Base-by-base conservation (phyloP, 2,329 filamentous ascomycete species). In the Arthrobotrys iridis region DNA sequence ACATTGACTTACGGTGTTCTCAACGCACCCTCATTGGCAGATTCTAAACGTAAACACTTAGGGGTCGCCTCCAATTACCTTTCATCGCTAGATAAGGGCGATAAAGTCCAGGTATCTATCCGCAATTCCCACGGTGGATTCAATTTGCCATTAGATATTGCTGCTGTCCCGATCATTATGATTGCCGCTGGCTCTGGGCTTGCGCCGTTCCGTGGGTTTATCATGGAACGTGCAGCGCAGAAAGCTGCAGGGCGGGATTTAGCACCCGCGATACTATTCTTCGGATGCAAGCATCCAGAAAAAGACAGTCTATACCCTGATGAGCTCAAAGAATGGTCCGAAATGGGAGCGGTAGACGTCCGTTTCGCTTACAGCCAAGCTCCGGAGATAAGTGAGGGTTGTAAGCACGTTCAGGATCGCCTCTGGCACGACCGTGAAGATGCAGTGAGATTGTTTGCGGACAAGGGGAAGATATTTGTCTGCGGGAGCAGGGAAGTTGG, bases 1-100 rank as follows among this genome's bases (percentile, higher is more conserved):
- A 89, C 89, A 0, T 85, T 93, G 24, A 93, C 90, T 2, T 93
- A 90, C 82, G 85, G 86, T 2, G 85, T 93, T 0, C 85, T 91
- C 58, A 85, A 89, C 52, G 84, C 83, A 1, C 85, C 86, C 0
- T 85, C 88, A 0, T 77, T 84, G 18, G 81, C 81, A 11, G 84
- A 83, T 58, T 83, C 84, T 60, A 85, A 77, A 6, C 78, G 85
- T 10, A 82, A 82, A 7, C 84, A 88, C 81, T 79, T 86, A 4
- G 89, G 89, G 58, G 88, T 90, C 0, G 87, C 88, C 1, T 87
- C 87, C 0, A 86, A 83, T 65, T 90, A 89, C 81, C 84, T 91
- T 7, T 84, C 86, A 1, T 82, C 83, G 0, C 83, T 88, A 0
- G 80, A 80, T 1, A 55, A 82, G 0, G 84, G 84, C 18, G 81